Conservation (phyloP, 441 rosid genomes). For the Codiaeum variegatum region DNA sequence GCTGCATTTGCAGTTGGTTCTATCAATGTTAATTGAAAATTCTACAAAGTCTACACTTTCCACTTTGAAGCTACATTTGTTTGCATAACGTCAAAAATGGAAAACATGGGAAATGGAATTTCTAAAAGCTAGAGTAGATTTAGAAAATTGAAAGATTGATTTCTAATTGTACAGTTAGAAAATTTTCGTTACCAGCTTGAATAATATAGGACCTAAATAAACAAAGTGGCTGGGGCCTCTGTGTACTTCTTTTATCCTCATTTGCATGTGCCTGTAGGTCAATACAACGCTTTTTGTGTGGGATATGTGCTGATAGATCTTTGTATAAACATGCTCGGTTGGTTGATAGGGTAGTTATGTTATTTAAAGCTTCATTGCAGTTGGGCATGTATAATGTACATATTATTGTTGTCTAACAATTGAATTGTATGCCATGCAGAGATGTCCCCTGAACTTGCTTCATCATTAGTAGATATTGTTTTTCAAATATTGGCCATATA, state of each 20-base stretch:
- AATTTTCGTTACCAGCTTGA: not conserved
- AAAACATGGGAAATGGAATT: not conserved
- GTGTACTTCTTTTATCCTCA: not conserved
- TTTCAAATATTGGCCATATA: constrained; percentile 66
- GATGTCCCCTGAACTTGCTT: constrained; percentile 55
- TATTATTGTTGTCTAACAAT: constrained; percentile 16
- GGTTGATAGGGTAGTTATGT: not conserved
- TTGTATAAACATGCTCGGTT: not conserved
- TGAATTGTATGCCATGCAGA: constrained; percentile 43
- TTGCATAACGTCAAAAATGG: not conserved
- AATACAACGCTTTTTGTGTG: not conserved
- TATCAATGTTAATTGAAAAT: no score
- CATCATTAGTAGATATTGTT: constrained; percentile 59
- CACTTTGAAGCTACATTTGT: no score
- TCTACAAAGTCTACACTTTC: no score
- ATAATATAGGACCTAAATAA: not conserved
- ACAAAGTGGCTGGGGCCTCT: not conserved
- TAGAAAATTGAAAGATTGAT: not conserved
- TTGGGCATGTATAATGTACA: not conserved
- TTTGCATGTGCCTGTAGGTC: not conserved
- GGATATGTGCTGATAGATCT: not conserved
- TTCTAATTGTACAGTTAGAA: not conserved
- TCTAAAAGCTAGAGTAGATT: not conserved
- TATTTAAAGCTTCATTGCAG: not conserved
- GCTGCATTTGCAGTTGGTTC: no score